Base-by-base conservation (phyloP, 768 basidiomycete genomes). In the Tricholoma bakamatsutake region DNA sequence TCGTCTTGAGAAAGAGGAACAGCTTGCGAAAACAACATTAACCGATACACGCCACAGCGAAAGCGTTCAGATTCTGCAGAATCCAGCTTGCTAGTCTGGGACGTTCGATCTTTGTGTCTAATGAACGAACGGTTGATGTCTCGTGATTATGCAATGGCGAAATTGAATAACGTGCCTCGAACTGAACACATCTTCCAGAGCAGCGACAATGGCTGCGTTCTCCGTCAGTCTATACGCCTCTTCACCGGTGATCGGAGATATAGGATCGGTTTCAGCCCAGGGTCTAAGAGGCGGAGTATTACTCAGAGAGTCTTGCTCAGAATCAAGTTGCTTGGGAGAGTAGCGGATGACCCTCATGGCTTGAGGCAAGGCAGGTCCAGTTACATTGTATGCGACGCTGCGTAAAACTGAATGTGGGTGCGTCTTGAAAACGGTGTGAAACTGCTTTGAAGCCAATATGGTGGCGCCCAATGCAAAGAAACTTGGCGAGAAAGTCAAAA, bases 341-440 rank as follows among this genome's bases (percentile, higher is more conserved):
- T 56, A 61, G 13, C 61, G 54, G n/a, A 61, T 28, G 5, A 68
- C 37, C 0, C 60, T 54, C 33, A 70, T 37, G 1, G 66, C 66
- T 45, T 66, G 61, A 37, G 69, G 65, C 37, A 68, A 54, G 4
- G 61, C 62, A 9, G 64, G 60, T 1, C 69, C 67, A 5, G 64
- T 60, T 6, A 64, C 43, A 35, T 67, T 68, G 42, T 62, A 66
- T 4, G 67, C 62, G 17, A 70, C 64, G 5, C 61, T 60, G 7
- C 63, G 60, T 3, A 63, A 52, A 34, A 66, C 58, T 31, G 62
- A 64, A 40, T 64, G 61, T 31, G 61, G 62, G 35, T 64, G 65
- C 2, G 50, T 57, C 28, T 58, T 40, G 50, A 62, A 70, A 13
- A 67, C 55, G 9, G 37, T 42, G 57, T 65, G 54, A 46, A 69